Percentiles rank a stretch among this genome's conserved stretches.
Evolutionary conservation across 495 filamentous ascomycete species (phyloP).

Genomic region (Tuber aestivum): DNA sequence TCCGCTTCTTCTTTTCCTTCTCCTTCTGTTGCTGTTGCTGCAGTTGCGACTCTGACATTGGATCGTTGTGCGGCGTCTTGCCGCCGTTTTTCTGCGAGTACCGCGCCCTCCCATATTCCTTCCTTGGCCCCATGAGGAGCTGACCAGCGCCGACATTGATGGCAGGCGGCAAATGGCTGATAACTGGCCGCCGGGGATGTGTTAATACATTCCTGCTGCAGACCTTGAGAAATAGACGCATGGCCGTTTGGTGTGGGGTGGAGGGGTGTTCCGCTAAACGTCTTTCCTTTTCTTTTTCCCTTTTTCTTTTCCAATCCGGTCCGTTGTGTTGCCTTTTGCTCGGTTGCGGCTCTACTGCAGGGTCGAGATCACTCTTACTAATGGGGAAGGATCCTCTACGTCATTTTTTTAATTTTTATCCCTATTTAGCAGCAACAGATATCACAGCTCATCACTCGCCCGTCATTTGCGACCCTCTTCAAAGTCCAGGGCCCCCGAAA

Average conservation of each 20-base stretch:
- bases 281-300: not conserved
- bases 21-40: not conserved
- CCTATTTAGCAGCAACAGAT: not conserved
- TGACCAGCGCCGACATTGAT: not conserved
- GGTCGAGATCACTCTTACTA: not conserved
- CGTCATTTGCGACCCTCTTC: not conserved
- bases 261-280: not conserved
- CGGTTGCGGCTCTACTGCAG: not conserved
- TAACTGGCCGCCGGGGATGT: not conserved
- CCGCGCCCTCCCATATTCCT: not conserved
- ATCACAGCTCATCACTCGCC: not conserved
- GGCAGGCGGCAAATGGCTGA: not conserved
- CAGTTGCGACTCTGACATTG: not conserved
- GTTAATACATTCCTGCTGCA: not conserved
- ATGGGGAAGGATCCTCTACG: not conserved
- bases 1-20: slow-evolving; percentile 29
- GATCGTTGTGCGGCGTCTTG: not conserved
- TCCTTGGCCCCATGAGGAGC: not conserved
- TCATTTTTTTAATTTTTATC: not conserved
- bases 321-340: not conserved
- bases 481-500: not conserved
- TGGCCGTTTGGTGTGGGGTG: not conserved
- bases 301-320: no score
- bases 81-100: not conserved
- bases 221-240: not conserved